phyloP scores from a whole-genome alignment of 2,329 filamentous ascomycete genomes.

The Cytospora chrysosperma region DNA sequence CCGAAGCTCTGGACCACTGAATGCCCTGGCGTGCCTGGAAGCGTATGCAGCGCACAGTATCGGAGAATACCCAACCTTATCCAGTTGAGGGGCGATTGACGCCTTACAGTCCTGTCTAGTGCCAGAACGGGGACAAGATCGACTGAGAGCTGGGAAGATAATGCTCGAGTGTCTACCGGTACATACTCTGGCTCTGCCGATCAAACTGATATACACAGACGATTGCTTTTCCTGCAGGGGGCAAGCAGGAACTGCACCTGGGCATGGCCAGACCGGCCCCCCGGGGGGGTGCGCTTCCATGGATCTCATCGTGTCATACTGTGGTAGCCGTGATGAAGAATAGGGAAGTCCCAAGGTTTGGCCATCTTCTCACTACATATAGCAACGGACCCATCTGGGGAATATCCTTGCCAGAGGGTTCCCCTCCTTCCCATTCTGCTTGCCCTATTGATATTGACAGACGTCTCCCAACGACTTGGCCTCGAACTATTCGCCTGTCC shows the following conservation, averaged over 20 bases:
- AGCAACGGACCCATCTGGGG: neutral
- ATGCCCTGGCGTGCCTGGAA: neutral
- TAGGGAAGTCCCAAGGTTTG: neutral
- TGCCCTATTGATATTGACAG: neutral
- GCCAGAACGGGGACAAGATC: neutral
- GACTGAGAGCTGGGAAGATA: neutral
- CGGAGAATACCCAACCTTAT: neutral
- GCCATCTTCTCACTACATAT: neutral
- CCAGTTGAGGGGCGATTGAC: neutral
- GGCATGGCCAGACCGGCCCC: neutral
- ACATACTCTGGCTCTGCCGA: neutral
- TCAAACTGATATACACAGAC: neutral
- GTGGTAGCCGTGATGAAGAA: too few relatives aligned
- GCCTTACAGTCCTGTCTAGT: neutral
- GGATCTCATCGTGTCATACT: neutral
- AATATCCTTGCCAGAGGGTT: neutral
- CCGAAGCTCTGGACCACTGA: neutral
- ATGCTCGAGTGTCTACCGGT: too few relatives aligned
- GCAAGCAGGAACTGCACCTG: neutral
- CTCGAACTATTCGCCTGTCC: neutral
- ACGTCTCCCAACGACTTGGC: neutral
- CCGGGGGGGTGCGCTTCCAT: too few relatives aligned
- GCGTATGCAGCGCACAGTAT: neutral
- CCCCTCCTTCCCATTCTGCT: neutral
- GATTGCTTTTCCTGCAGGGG: neutral